Evolutionary conservation across 2,329 filamentous ascomycete species (phyloP).

Genomic region (Ascochyta pisi): DNA sequence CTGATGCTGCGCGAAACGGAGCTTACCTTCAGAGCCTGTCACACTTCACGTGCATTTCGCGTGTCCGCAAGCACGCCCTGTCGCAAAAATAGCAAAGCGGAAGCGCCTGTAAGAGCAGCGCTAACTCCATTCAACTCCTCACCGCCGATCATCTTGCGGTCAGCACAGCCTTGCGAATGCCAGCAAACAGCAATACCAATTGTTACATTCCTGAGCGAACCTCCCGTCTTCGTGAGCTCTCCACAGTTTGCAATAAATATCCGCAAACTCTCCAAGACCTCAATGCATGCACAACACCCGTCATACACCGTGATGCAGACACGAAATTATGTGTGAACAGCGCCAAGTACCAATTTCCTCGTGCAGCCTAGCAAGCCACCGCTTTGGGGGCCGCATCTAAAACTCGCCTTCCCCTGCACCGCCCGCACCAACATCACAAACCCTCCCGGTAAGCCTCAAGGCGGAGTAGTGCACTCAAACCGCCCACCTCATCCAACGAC

Average conservation of each 20-base stretch:
- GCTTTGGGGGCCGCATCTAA: conserved; percentile 9
- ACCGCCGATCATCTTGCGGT: conserved; percentile 19
- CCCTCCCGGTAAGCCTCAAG: conserved; percentile 1
- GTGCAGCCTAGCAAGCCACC: conserved; percentile 1
- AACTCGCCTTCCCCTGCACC: conserved; percentile 34
- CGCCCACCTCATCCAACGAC: neutral
- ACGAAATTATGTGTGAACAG: neutral
- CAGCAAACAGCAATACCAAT: neutral
- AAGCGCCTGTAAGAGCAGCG: conserved; percentile 15
- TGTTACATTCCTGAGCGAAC: neutral
- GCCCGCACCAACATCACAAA: neutral
- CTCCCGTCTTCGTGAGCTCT: no score
- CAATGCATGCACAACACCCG: neutral
- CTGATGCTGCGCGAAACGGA: conserved; percentile 1
- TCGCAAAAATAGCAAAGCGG: conserved; percentile 32
- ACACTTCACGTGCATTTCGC: neutral
- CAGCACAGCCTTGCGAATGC: conserved; percentile 26
- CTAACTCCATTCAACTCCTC: conserved; percentile 12
- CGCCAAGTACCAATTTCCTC: conserved; percentile 10
- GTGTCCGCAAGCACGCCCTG: conserved; percentile 11
- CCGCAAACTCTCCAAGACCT: neutral
- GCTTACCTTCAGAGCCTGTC: neutral
- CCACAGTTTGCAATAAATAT: neutral
- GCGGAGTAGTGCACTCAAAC: neutral
- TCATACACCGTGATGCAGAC: neutral